A percentile compares a stretch with the other conserved stretches of the same genome.
phyloP scores from a whole-genome alignment of 2,329 filamentous ascomycete species.

The Alternaria conjuncta region DNA sequence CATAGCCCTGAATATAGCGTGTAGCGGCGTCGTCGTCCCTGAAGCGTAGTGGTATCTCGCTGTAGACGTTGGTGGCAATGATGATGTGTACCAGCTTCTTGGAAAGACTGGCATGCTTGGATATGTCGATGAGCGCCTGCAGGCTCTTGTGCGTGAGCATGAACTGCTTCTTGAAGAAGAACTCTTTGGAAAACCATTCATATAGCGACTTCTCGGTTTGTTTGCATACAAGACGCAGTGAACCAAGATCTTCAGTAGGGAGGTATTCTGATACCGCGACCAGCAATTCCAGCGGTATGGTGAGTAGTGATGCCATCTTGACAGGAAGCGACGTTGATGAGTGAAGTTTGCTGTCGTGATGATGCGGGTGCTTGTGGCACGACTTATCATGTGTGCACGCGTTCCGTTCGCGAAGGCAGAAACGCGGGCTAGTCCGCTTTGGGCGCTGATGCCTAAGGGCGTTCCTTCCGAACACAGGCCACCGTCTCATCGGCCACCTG shows the following conservation, averaged over 20 bases:
- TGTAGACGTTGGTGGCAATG: slow-evolving; percentile 53
- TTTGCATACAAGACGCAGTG: slow-evolving; percentile 63
- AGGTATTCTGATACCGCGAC: slow-evolving; percentile 60
- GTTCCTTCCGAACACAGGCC: slow-evolving; percentile 5
- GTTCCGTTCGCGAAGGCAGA: slow-evolving; percentile 25
- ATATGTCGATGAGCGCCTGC: slow-evolving; percentile 56
- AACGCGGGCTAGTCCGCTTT: slow-evolving; percentile 9
- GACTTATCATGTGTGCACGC: slow-evolving; percentile 20
- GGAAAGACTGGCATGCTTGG: slow-evolving; percentile 47
- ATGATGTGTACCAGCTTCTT: slow-evolving; percentile 57
- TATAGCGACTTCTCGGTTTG: slow-evolving; percentile 62
- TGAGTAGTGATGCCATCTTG: slow-evolving; percentile 32
- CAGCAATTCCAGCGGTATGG: slow-evolving; percentile 65
- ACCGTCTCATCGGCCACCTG: slow-evolving; percentile 5
- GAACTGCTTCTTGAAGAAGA: slow-evolving; percentile 71
- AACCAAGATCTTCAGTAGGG: slow-evolving; percentile 62
- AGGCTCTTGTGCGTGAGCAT: slow-evolving; percentile 66
- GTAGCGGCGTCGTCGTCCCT: slow-evolving; percentile 15
- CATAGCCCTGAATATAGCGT: slow-evolving; percentile 26
- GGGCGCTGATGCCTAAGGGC: slow-evolving; percentile 20
- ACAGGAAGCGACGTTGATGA: background rate
- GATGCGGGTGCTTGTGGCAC: background rate
- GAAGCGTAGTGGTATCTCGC: slow-evolving; percentile 20
- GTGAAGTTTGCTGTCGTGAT: background rate
- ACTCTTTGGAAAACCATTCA: slow-evolving; percentile 64